Evolutionary conservation across 306 rosid species (phyloP), one percentile per base, ranked within the genome.

Genomic region (Inga leiocalycina): DNA sequence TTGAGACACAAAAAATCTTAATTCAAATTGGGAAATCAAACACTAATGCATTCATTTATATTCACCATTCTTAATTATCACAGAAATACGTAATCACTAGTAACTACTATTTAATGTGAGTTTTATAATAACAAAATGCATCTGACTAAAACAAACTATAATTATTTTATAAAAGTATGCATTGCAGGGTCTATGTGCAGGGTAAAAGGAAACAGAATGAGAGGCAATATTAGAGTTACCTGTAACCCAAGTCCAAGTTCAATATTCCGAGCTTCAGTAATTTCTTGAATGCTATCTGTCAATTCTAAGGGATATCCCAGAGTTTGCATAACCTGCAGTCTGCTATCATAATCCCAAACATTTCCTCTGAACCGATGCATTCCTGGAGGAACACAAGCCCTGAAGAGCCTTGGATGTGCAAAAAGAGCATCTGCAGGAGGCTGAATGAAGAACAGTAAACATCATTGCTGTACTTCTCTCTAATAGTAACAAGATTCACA

Each of bases 221-320:
- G 57, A 80, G 79, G 70, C 17, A 62, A 48, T 48, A 81, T 71
- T 22, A 64, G 14, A 51, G 74, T 39, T 84, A 97, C 98, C 97
- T 94, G 98, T 75, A 97, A 86, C n/a, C 97, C 95, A 84, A 97
- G 99, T 79, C 97, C 98, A 72, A 97, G 99, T 84, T 97, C 97
- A 56, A 94, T 77, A 79, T 90, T 92, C 90, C 98, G 86, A 19
- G 98, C 95, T 83, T 93, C 93, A 0, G 95, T 92, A 71, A 94
- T 92, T 69, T 89, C 95, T 11, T 89, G 97, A 83, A 91, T 94
- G 80, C 92, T 83, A 81, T 97, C 99, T 0, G 75, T 48, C 90
- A 87, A 80, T 79, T 68, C 75, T 81, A 97, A 61, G 45, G 97
- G 98, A 87, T 94, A 97, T 79, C 97, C 97, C 71, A 97, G 89